phyloP scores from a whole-genome alignment of 768 basidiomycete genomes.

The Lentinula detonsa region DNA sequence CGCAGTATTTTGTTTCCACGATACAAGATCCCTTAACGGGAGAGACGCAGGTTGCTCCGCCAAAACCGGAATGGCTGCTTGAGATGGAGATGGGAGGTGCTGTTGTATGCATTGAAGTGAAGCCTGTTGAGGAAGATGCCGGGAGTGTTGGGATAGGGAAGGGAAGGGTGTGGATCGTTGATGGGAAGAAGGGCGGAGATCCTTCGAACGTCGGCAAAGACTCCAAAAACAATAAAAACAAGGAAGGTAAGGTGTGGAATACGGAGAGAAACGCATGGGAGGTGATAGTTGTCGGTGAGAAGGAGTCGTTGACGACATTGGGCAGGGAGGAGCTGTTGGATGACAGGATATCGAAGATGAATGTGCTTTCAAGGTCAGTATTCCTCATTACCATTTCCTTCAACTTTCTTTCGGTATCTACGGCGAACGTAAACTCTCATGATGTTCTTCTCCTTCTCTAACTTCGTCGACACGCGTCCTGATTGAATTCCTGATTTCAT shows the following conservation, averaged over 20 bases:
- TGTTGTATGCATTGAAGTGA: slow-evolving; percentile 51
- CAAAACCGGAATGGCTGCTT: slow-evolving; percentile 68
- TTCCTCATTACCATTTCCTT: background rate
- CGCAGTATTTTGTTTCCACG: slow-evolving; percentile 70
- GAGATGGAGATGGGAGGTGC: slow-evolving; percentile 50
- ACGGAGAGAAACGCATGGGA: slow-evolving; percentile 22
- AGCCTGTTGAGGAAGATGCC: slow-evolving; percentile 22
- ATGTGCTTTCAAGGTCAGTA: slow-evolving; percentile 61
- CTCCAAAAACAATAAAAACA: slow-evolving; percentile 24
- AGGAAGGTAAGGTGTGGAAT: slow-evolving; percentile 26
- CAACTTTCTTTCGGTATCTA: slow-evolving; percentile 7
- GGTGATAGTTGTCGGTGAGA: slow-evolving; percentile 63
- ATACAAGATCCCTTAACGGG: slow-evolving; percentile 80
- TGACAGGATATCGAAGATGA: slow-evolving; percentile 59
- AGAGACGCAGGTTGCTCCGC: slow-evolving; percentile 49
- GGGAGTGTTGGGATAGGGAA: slow-evolving; percentile 15
- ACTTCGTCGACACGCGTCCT: slow-evolving; percentile 3
- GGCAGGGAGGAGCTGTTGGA: slow-evolving; percentile 77
- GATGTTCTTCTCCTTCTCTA: slow-evolving; percentile 5
- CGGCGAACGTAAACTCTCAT: background rate
- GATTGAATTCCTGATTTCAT: slow-evolving; percentile 7
- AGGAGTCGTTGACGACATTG: slow-evolving; percentile 65
- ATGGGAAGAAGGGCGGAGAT: slow-evolving; percentile 13
- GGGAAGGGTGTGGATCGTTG: slow-evolving; percentile 7
- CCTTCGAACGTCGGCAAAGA: slow-evolving; percentile 16